Base-by-base conservation (phyloP, 1,284 basidiomycete species). In the Ceratorhiza oryzae-sativae region DNA sequence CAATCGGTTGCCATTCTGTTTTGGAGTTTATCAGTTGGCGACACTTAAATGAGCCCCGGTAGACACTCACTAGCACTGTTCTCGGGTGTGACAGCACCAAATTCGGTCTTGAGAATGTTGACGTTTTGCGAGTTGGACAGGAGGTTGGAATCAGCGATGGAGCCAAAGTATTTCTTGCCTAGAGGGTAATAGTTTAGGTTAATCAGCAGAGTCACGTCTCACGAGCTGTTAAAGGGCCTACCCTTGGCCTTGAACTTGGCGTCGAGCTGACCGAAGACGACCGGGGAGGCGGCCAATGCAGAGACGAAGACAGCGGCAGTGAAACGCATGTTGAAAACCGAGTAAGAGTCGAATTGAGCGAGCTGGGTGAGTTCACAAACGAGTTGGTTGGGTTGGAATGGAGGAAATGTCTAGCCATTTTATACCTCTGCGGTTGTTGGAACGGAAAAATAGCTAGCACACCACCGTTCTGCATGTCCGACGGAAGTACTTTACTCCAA, bases 101-200 rank as follows among this genome's bases (percentile, higher is more conserved):
- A 72, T 8, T 58, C 61, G 10, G 61, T n/a, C 53, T 45, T 62
- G 34, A 72, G 27, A 27, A 72, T 67, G 8, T 12, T 25, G 1
- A 30, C 45, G 41, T 65, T 72, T n/a, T 72, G 71, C 2, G 60
- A 13, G 48, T 48, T 30, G 27, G 39, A 36, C 51, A 72, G 15
- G n/a, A 58, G 55, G 45, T 10, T 30, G 1, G 51, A 36, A 30
- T 72, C 71, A 15, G 61, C 23, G 45, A 51, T 58, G 0, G 61
- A 58, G 15, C 71, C 71, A 23, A 72, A 72, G 51, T 72, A 72
- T 12, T 45, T 36, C 51, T 72, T 72, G 48, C 71, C 71, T 51
- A 48, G n/a, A 41, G 13, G 3, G 39, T 10, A 39, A 13, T 27
- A 3, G n/a, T 27, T 53, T 9, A 18, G 6, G 15, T 45, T 3